Evolutionary conservation across 768 basidiomycete species (phyloP), one percentile per base, ranked within the genome.

Genomic region (Lentinula sp.): DNA sequence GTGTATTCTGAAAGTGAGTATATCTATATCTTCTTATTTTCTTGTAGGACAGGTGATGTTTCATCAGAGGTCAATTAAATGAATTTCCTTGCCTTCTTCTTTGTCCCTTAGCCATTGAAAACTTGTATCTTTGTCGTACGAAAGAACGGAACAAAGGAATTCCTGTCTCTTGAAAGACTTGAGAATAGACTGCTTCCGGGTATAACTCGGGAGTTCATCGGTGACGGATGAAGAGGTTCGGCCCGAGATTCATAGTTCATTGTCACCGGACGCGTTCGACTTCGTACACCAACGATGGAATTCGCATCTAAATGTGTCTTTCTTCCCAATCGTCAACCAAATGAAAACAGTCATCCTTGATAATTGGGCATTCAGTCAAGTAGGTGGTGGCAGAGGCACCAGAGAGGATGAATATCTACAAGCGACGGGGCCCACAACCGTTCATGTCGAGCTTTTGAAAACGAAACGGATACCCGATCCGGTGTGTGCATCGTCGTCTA

Each of bases 361-460:
- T 40, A 73, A 81, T 43, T 93, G 91, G 91, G 71, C 70, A 46
- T 91, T 92, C 67, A 84, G 83, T 7, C 88, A 87, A 68, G 70
- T 87, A 37, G 83, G 81, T 23, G 87, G 85, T 13, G 84, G 83
- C 31, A 73, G 79, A 62, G 82, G 82, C 21, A 83, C 82, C 23
- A 77, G 79, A 59, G 75, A 82, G 31, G 84, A 77, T 45, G 88
- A 91, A 77, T 92, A 89, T 89, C 65, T 89, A 35, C 80, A 79
- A 31, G 81, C 84, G 28, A 72, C 79, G 60, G 86, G 95, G 66
- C 94, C 95, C 11, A 95, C 94, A 0, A 87, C 86, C 0, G 87
- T 94, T 11, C 94, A 97, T 65, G 90, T 90, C 55, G 95, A 96
- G 68, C 80, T 97, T 35, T 70, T 93, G 70, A 87, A 84, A 68